Evolutionary conservation across 1,284 basidiomycete genomes (phyloP).

Genomic region (Lentinula novae-zelandiae): DNA sequence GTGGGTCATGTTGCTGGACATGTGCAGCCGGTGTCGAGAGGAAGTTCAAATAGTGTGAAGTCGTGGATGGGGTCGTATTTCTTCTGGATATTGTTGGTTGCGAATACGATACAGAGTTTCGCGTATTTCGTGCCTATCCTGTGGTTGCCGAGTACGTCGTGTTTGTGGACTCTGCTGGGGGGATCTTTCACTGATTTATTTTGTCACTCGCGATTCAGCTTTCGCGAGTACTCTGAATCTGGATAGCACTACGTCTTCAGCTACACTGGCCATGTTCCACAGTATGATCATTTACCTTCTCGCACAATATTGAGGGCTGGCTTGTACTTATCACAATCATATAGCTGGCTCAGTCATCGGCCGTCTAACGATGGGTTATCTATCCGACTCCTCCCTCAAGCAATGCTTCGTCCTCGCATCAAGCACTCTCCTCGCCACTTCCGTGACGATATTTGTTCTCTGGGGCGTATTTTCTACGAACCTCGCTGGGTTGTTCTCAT

Average conservation of each 20-base stretch:
- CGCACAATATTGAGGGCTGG: neutral
- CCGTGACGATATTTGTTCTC: slow-evolving; percentile 31
- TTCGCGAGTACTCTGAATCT: slow-evolving; percentile 28
- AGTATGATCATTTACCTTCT: slow-evolving; percentile 19
- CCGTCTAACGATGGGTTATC: slow-evolving; percentile 29
- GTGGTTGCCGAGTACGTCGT: slow-evolving; percentile 31
- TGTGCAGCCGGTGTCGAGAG: slow-evolving; percentile 17
- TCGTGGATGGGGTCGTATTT: slow-evolving; percentile 23
- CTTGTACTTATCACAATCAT: neutral
- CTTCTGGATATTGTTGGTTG: slow-evolving; percentile 28
- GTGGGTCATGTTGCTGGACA: slow-evolving; percentile 13
- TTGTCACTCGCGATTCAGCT: slow-evolving; percentile 24
- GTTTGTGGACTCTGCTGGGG: neutral
- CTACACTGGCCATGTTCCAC: slow-evolving; percentile 26
- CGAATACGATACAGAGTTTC: slow-evolving; percentile 31
- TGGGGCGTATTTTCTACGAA: slow-evolving; percentile 34
- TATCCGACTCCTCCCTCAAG: slow-evolving; percentile 30
- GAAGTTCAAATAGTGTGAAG: neutral
- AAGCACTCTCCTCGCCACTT: slow-evolving; percentile 23
- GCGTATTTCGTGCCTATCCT: slow-evolving; percentile 31
- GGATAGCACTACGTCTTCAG: slow-evolving; percentile 22
- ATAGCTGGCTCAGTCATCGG: slow-evolving; percentile 30
- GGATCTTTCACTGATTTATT: too few relatives aligned
- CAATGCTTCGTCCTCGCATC: slow-evolving; percentile 30
- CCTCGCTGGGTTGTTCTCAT: slow-evolving; percentile 30